Evolutionary conservation across 768 basidiomycete species (phyloP).

Genomic region (Rhizopogon roseolus): DNA sequence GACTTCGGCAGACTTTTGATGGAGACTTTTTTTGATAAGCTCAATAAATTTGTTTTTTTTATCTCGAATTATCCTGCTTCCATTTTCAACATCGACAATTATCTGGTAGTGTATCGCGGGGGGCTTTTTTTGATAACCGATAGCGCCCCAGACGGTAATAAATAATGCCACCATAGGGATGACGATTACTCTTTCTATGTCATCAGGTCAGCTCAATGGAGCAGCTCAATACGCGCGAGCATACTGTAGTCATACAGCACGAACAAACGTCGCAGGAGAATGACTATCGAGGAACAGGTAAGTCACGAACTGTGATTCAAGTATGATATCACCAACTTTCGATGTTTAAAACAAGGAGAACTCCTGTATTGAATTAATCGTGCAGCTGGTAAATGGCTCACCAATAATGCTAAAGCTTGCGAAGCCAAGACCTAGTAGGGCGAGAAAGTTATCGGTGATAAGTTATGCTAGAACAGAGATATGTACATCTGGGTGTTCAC

Average conservation of each 20-base stretch:
- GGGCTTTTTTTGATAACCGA: too few species aligned
- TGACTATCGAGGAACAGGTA: not conserved
- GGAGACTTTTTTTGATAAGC: too few species aligned
- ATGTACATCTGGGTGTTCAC: not conserved
- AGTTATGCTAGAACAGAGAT: not conserved
- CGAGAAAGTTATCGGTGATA: not conserved
- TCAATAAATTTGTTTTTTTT: too few species aligned
- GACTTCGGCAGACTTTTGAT: too few species aligned
- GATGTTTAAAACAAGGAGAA: not conserved
- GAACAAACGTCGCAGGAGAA: constrained; percentile 1
- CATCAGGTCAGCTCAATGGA: not conserved
- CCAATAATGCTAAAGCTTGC: not conserved
- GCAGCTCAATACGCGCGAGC: not conserved
- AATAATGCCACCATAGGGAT: not conserved
- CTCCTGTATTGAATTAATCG: not conserved
- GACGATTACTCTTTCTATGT: not conserved
- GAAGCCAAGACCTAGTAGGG: not conserved
- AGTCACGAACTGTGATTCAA: not conserved
- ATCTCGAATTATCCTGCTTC: too few species aligned
- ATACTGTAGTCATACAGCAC: constrained; percentile 1
- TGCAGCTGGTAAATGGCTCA: not conserved
- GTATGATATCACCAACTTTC: not conserved
- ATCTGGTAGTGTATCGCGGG: too few species aligned
- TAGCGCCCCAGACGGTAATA: not conserved
- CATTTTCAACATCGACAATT: too few species aligned